phyloP scores from a whole-genome alignment of 345 rosid species.

The Eucalyptus viminalis region DNA sequence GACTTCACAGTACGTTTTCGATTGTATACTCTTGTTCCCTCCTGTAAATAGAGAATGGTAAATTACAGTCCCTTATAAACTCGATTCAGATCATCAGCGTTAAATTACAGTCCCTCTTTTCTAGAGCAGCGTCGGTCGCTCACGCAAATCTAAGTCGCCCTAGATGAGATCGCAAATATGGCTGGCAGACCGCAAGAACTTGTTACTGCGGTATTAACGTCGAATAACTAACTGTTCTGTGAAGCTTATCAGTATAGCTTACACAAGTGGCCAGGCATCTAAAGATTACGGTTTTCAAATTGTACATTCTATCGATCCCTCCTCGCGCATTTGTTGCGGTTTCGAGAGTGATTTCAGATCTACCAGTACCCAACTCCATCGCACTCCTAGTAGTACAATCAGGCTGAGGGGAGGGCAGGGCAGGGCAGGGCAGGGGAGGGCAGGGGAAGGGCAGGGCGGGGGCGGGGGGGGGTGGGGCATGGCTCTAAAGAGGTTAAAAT shows the following conservation, averaged over 20 bases:
- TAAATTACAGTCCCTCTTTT: too few relatives aligned
- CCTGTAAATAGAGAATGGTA: not conserved
- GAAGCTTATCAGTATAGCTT: too few relatives aligned
- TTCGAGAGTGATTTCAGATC: not conserved
- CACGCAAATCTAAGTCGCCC: not conserved
- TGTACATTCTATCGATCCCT: not conserved
- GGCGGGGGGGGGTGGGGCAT: too few relatives aligned
- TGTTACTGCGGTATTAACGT: too few relatives aligned
- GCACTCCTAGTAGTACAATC: not conserved
- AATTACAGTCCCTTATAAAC: not conserved
- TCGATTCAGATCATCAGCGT: not conserved
- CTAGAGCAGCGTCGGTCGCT: not conserved
- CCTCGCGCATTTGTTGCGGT: not conserved
- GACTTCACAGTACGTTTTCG: too few relatives aligned
- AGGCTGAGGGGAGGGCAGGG: not conserved
- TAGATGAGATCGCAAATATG: not conserved
- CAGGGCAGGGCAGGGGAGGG: too few relatives aligned
- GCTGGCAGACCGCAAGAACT: too few relatives aligned
- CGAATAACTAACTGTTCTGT: too few relatives aligned
- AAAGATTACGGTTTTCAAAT: not conserved
- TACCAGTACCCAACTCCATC: not conserved
- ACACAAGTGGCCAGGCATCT: not conserved
- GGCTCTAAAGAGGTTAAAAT: too few relatives aligned
- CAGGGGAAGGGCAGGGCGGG: fast-evolving
- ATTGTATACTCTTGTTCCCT: too few relatives aligned